phyloP scores from a whole-genome alignment of 2,329 filamentous ascomycete species.

The Coniella vitis region DNA sequence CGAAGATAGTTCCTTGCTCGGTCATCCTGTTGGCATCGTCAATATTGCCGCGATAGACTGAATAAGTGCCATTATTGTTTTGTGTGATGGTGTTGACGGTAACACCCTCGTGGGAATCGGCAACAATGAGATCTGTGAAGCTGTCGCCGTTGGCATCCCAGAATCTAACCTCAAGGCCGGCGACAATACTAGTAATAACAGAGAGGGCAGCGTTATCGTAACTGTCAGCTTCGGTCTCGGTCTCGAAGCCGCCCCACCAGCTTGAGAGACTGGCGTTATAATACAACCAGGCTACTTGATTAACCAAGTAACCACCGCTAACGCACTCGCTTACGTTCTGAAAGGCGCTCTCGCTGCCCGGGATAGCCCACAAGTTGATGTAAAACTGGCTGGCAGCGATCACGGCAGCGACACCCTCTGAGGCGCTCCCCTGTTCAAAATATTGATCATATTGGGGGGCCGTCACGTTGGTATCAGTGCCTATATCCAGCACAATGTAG shows the following conservation, averaged over 20 bases:
- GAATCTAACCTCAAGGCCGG: not conserved
- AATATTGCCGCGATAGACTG: too few species aligned
- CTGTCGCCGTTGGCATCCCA: constrained; percentile 1
- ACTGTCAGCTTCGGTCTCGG: too few species aligned
- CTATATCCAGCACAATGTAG: constrained; percentile 1
- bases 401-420: not conserved
- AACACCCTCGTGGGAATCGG: not conserved
- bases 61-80: too few species aligned
- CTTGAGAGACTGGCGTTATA: too few species aligned
- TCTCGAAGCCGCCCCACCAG: too few species aligned
- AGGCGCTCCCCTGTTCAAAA: constrained; percentile 2
- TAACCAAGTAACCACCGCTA: too few species aligned
- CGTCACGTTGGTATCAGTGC: not conserved
- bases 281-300: too few species aligned
- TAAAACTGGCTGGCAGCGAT: not conserved
- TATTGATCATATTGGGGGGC: constrained; percentile 1
- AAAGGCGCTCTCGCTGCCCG: not conserved
- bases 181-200: not conserved
- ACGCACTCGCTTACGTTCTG: too few species aligned
- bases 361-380: not conserved
- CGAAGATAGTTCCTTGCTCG: too few species aligned
- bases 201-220: not conserved
- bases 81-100: not conserved
- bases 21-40: too few species aligned
- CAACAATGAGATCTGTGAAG: constrained; percentile 1